Evolutionary conservation across 1,284 basidiomycete genomes (phyloP), one percentile per base, ranked within the genome.

Genomic region (Puccinia coronata): DNA sequence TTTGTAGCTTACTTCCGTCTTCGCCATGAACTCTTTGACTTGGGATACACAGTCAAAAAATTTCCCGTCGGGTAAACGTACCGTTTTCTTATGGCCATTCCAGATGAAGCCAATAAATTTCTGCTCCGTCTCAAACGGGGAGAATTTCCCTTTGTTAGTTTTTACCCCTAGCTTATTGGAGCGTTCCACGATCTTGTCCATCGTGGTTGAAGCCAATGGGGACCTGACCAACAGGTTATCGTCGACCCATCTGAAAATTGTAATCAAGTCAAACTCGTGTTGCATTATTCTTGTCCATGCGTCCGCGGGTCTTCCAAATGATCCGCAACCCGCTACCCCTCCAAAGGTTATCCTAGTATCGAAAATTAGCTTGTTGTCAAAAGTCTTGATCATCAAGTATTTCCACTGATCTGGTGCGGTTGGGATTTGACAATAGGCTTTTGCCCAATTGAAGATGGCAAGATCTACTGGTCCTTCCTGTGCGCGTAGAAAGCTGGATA

Each of bases 151-250:
- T 20, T 28, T 18, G 6, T 74, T 74, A 4, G 72, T 51, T 14
- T 49, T 39, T 0, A 74, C 72, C 1, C 72, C 72, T 0, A 74
- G 39, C 14, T 41, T 16, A 8, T 74, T 53, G 5, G 36, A 57
- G 4, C 51, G 31, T 1, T 18, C 12, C 4, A 57, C 72, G 4
- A 57, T 20, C 14, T 74, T 20, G 1, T 2, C 23, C 51, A 74
- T 47, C 4, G 5, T 2, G 0, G 31, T 14, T 3, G 12, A 2
- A 3, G 31, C 39, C 28, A n/a, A 14, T 8, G 0, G 4, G 18
- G 12, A 11, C n/a, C 41, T 74, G n/a, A 74, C 31, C 1, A 74
- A 41, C 14, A 74, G 25, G 18, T 74, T 74, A 18, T 74, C 47
- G 16, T 74, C 72, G 0, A 73, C 71, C 72, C 72, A 74, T 14